phyloP scores from a whole-genome alignment of 2,329 filamentous ascomycete species.

The Penicillium expansum region DNA sequence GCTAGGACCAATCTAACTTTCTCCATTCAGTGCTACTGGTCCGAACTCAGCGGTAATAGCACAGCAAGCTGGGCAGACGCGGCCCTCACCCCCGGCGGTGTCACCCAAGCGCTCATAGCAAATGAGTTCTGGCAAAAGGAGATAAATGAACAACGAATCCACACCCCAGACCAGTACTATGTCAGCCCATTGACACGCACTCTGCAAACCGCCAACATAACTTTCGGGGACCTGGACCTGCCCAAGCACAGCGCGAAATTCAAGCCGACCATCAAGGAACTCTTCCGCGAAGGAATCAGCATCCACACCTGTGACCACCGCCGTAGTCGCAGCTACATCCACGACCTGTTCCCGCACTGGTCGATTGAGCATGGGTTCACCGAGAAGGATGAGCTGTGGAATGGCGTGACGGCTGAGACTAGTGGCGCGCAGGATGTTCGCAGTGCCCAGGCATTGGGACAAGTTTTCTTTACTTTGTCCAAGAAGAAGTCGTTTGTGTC shows the following conservation, averaged over 20 bases:
- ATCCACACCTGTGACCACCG: slow-evolving; percentile 61
- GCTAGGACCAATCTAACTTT: neutral
- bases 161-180: slow-evolving; percentile 55
- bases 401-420: slow-evolving; percentile 49
- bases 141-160: slow-evolving; percentile 48
- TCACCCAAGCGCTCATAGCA: slow-evolving; percentile 48
- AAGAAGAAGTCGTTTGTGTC: slow-evolving; percentile 50
- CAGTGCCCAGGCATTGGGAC: slow-evolving; percentile 46
- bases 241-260: slow-evolving; percentile 45
- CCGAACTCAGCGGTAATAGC: slow-evolving; percentile 54
- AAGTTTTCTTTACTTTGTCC: slow-evolving; percentile 44
- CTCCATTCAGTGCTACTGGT: slow-evolving; percentile 53
- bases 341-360: slow-evolving; percentile 48
- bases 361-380: slow-evolving; percentile 53
- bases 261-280: slow-evolving; percentile 54
- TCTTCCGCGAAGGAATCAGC: slow-evolving; percentile 56
- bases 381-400: slow-evolving; percentile 56
- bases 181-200: slow-evolving; percentile 57
- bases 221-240: slow-evolving; percentile 49
- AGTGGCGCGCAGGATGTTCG: slow-evolving; percentile 48
- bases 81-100: slow-evolving; percentile 52
- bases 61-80: slow-evolving; percentile 58
- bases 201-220: slow-evolving; percentile 54
- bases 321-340: slow-evolving; percentile 49
- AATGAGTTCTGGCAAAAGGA: slow-evolving; percentile 51